Conservation (phyloP, 345 rosid genomes). For the Carallia brachiata region DNA sequence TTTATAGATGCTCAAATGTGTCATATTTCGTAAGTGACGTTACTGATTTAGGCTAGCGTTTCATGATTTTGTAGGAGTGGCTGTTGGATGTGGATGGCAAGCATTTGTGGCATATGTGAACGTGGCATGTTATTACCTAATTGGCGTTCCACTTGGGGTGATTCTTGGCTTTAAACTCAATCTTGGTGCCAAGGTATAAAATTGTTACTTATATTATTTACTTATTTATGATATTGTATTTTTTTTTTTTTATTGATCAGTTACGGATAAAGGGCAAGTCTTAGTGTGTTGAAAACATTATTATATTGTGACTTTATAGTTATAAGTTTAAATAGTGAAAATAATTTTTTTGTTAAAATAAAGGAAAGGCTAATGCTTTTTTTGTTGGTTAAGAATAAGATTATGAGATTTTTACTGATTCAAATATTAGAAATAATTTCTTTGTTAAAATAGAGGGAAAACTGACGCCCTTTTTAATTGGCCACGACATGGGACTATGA, state of each 20-base stretch:
- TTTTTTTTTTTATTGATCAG: slow-evolving; percentile 30
- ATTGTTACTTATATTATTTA: not conserved
- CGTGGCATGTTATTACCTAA: slow-evolving; percentile 54
- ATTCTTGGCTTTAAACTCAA: slow-evolving; percentile 56
- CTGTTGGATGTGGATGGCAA: slow-evolving; percentile 84
- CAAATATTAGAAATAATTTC: no score
- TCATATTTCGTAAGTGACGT: not conserved
- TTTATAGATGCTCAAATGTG: not conserved
- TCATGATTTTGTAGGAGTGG: slow-evolving; percentile 43
- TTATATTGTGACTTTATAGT: no score
- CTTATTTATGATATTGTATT: slow-evolving; percentile 42
- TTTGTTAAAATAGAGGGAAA: no score
- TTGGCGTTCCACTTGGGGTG: slow-evolving; percentile 55
- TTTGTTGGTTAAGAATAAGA: no score
- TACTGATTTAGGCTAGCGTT: not conserved
- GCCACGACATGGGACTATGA: no score
- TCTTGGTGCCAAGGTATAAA: slow-evolving; percentile 49
- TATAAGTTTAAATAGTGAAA: no score
- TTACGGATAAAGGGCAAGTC: no score
- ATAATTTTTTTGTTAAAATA: no score
- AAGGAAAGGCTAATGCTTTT: no score
- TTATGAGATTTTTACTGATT: no score
- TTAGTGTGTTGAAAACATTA: no score
- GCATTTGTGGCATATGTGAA: slow-evolving; percentile 64
- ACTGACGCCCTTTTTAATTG: no score